These are phyloP conservation scores for Bipolaris oryzae DNA, from an alignment of 2,329 filamentous ascomycete genomes.

Conservation along the genomic window DNA sequence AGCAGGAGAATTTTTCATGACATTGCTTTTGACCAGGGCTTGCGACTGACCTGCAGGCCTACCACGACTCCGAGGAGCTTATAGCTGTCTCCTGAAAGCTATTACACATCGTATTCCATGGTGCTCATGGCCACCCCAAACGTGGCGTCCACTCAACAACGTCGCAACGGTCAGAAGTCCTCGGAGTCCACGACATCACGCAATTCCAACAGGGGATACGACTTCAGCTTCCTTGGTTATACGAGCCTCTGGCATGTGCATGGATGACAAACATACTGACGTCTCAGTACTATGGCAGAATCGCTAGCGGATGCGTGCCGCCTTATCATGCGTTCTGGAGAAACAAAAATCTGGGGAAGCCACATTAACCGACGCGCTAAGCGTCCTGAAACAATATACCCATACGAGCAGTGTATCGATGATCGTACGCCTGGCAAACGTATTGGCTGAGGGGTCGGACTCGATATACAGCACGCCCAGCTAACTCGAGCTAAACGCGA, in stretches of 20 bases:
- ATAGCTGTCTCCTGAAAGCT: not conserved
- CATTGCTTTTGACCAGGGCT: too few relatives aligned
- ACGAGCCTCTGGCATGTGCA: not conserved
- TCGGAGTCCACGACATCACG: not conserved
- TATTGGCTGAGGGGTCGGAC: slow-evolving; percentile 1
- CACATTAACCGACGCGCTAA: slow-evolving; percentile 24
- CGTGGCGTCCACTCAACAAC: not conserved
- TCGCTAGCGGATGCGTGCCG: slow-evolving; percentile 5
- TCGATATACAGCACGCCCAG: slow-evolving; percentile 6
- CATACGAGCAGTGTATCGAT: slow-evolving; percentile 18
- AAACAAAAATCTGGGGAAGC: slow-evolving; percentile 9
- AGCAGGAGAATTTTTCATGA: not conserved
- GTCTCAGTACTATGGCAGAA: slow-evolving; percentile 23
- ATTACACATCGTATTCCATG: not conserved
- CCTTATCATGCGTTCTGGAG: not conserved
- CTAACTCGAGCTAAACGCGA: slow-evolving; percentile 3
- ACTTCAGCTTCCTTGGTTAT: too few relatives aligned
- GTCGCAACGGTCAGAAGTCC: not conserved
- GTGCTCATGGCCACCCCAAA: not conserved
- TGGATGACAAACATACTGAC: slow-evolving; percentile 9
- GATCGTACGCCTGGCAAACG: not conserved
- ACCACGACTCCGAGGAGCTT: not conserved
- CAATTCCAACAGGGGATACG: not conserved
- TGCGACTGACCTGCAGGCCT: not conserved
- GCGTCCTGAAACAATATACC: slow-evolving; percentile 12